Conservation (phyloP, 306 rosid species). For the Medicago ruthenica region DNA sequence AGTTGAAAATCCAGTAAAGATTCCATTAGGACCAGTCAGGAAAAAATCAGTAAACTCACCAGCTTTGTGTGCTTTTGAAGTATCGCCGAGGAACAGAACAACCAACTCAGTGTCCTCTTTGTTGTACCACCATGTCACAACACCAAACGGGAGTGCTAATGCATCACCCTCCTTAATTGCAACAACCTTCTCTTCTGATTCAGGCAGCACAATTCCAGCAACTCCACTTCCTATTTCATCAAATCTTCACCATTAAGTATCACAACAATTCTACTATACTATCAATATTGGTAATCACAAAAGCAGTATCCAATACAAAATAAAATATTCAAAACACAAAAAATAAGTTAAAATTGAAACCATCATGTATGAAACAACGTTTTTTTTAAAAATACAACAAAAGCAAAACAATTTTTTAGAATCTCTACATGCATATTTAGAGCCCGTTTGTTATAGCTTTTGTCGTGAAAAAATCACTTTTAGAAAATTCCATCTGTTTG, state of each 20-base stretch:
- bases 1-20: constrained; percentile 71
- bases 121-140: constrained; percentile 82
- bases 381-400: too few relatives aligned
- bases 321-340: not conserved
- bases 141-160: constrained; percentile 78
- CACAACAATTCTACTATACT: not conserved
- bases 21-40: constrained; percentile 68
- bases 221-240: constrained; percentile 55
- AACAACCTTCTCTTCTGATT: constrained; percentile 69
- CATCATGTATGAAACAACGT: not conserved
- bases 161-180: constrained; percentile 79
- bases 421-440: too few relatives aligned
- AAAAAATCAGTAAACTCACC: constrained; percentile 79
- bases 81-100: constrained; percentile 73
- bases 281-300: not conserved
- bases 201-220: constrained; percentile 71
- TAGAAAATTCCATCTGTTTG: too few relatives aligned
- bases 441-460: too few relatives aligned
- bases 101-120: constrained; percentile 67
- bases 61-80: constrained; percentile 70
- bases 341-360: too few relatives aligned
- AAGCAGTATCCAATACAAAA: not conserved
- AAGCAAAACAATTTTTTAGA: not conserved
- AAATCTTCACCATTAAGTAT: not conserved
- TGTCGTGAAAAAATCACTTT: too few relatives aligned